A percentile compares a stretch with the other conserved stretches of the same genome.
Evolutionary conservation across 164 flowering plant species (phyloP).

Genomic region (Chimonanthus praecox): DNA sequence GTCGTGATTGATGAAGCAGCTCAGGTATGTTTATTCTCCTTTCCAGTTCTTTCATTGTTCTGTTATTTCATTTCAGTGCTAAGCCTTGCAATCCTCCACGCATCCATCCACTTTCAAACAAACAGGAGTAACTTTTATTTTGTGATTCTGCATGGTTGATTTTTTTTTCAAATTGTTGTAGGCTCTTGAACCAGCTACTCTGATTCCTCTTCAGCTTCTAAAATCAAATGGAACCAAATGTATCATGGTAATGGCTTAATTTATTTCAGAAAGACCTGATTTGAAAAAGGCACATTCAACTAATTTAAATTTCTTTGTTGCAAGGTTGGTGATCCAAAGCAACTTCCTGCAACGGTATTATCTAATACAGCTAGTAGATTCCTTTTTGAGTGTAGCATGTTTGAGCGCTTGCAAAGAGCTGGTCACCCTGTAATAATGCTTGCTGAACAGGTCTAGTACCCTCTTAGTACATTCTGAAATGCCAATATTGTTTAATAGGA

Average conservation of each 20-base stretch:
- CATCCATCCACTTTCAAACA: too few relatives aligned
- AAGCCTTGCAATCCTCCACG: too few relatives aligned
- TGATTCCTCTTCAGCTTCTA: slow-evolving; percentile 93
- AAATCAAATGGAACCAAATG: slow-evolving; percentile 75
- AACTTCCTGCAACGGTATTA: slow-evolving; percentile 99
- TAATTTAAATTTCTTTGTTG: slow-evolving; percentile 14
- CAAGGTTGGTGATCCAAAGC: slow-evolving; percentile 99
- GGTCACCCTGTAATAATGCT: slow-evolving; percentile 88
- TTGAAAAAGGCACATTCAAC: not conserved
- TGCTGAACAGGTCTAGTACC: slow-evolving; percentile 59
- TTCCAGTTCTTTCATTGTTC: not conserved
- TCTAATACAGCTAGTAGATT: slow-evolving; percentile 87
- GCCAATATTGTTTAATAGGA: not conserved
- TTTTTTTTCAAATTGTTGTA: slow-evolving; percentile 20
- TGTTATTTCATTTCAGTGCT: not conserved
- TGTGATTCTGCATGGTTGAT: not conserved
- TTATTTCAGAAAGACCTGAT: not conserved
- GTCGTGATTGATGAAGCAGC: slow-evolving; percentile 99
- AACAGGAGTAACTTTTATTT: not conserved
- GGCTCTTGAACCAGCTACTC: slow-evolving; percentile 97
- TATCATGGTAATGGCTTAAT: slow-evolving; percentile 54
- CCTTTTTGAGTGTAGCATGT: slow-evolving; percentile 89
- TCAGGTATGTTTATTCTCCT: slow-evolving; percentile 45
- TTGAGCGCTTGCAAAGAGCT: slow-evolving; percentile 95
- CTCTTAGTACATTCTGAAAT: not conserved